Percentiles rank a stretch among this genome's conserved stretches.
phyloP scores from a whole-genome alignment of 768 basidiomycete genomes.

The Hypholoma fasciculare region DNA sequence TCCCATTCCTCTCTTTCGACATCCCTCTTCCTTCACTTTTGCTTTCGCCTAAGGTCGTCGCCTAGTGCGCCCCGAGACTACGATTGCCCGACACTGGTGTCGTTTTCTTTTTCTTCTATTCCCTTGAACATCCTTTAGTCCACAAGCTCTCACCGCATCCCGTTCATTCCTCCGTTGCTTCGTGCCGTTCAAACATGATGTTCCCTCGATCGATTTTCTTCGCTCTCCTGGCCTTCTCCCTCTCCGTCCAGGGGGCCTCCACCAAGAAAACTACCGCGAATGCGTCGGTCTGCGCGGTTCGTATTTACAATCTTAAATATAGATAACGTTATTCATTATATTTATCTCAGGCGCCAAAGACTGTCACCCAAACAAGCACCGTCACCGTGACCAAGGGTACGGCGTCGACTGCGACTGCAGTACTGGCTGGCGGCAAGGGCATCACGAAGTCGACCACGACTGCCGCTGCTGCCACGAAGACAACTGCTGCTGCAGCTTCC shows the following conservation, averaged over 20 bases:
- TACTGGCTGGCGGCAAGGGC: constrained; percentile 9
- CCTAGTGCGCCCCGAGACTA: constrained; percentile 45
- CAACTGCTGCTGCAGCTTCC: background rate
- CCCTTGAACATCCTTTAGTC: constrained; percentile 23
- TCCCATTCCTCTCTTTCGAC: constrained; percentile 10
- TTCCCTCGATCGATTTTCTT: constrained; percentile 39
- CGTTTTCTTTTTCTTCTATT: constrained; percentile 38
- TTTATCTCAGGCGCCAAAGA: constrained; percentile 19
- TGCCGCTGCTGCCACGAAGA: background rate
- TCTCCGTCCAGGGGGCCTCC: constrained; percentile 35
- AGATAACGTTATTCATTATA: constrained; percentile 4
- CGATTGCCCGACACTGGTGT: constrained; percentile 57
- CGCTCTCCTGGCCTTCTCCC: constrained; percentile 39
- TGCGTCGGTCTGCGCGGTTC: constrained; percentile 20
- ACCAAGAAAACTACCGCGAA: constrained; percentile 1
- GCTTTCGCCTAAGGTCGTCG: constrained; percentile 30
- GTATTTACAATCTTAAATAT: constrained; percentile 4
- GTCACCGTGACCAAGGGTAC: constrained; percentile 36
- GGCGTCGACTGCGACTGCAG: background rate
- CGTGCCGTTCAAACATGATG: constrained; percentile 33
- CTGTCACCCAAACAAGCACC: constrained; percentile 25
- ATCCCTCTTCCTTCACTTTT: constrained; percentile 16
- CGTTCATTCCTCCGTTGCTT: constrained; percentile 18
- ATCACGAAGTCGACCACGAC: constrained; percentile 5
- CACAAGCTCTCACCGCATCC: constrained; percentile 23